These are phyloP conservation scores for Cladophialophora carrionii DNA, from an alignment of 2,329 filamentous ascomycete species.

Conservation along the genomic window DNA sequence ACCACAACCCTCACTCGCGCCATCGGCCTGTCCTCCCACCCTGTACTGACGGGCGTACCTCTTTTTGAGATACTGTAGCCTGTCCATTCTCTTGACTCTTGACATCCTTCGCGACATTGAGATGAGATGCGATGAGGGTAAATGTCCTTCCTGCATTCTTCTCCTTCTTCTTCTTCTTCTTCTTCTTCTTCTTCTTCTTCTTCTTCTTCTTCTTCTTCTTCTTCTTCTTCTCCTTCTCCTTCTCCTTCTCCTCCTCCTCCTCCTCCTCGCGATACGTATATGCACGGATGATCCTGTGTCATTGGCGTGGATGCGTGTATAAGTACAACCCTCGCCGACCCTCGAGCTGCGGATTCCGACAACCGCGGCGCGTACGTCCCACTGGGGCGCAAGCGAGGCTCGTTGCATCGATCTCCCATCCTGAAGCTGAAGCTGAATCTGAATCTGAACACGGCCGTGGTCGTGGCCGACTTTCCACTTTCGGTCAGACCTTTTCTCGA, in stretches of 20 bases:
- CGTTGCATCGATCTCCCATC: constrained; percentile 10
- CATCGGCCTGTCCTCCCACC: background rate
- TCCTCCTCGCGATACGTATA: constrained; percentile 6
- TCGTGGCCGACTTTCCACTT: background rate
- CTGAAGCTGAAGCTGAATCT: no score
- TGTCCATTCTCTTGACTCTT: no score
- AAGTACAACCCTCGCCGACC: constrained; percentile 11
- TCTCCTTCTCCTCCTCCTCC: no score
- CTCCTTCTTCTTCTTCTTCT: no score
- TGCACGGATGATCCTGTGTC: constrained; percentile 18
- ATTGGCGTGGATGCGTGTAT: constrained; percentile 11
- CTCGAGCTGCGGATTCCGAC: constrained; percentile 4
- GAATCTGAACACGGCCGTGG: background rate
- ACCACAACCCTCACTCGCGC: background rate
- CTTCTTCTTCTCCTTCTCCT: no score
- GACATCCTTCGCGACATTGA: constrained; percentile 21
- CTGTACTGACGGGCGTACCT: background rate
- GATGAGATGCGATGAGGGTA: no score
- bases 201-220: no score
- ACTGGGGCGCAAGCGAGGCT: background rate
- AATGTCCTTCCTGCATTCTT: constrained; percentile 18
- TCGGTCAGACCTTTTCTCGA: background rate
- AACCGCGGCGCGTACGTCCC: background rate
- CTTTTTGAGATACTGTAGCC: constrained; percentile 10
- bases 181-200: no score